Base-by-base conservation (phyloP, 2,329 filamentous ascomycete species). In the Coleophoma eucalyptorum region DNA sequence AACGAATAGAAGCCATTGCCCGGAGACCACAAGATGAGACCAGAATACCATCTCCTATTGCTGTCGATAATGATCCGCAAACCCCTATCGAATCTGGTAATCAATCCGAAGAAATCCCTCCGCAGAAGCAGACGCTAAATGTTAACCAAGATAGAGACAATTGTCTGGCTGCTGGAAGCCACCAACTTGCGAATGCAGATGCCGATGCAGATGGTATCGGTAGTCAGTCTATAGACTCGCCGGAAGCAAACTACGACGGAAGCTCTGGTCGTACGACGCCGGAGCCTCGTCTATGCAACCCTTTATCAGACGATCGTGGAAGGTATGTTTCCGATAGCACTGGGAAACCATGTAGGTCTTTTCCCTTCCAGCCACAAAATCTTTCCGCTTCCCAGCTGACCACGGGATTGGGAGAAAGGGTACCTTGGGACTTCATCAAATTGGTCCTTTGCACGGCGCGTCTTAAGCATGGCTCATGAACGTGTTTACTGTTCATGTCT, bases 401-500 rank as follows among this genome's bases (percentile, higher is more conserved):
- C 5, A n/a, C n/a, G 4, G 16, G 10, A 26, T 26, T 18, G 35
- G 4, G 13, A 15, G 16, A 38, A 18, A 79, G 76, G 70, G 49
- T 80, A 79, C 51, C 67, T 81, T 8, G 78, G 77, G 1, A 76
- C 75, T 2, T 80, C 77, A 0, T 81, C 78, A 1, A 81, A 78
- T 43, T 81, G 78, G 78, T 76, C 77, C 0, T 81, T 80, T 46
- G 71, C 71, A 21, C 67, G 77, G 7, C 70, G 73, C 16, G 69
- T 79, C 2, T 64, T 81, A n/a, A 70, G 66, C 21, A 67, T 79
- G 47, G 71, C 72, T 0, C 72, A 79, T 44, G 71, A 78, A 51
- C 68, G 72, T 48, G 64, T 77, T 18, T 69, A 72, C 45, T 67
- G 71, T 38, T 64, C 65, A 2, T 69, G 72, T 1, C 61, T 74